Conservation (phyloP, 257 asterid genomes). For the Eustoma russellianum region DNA sequence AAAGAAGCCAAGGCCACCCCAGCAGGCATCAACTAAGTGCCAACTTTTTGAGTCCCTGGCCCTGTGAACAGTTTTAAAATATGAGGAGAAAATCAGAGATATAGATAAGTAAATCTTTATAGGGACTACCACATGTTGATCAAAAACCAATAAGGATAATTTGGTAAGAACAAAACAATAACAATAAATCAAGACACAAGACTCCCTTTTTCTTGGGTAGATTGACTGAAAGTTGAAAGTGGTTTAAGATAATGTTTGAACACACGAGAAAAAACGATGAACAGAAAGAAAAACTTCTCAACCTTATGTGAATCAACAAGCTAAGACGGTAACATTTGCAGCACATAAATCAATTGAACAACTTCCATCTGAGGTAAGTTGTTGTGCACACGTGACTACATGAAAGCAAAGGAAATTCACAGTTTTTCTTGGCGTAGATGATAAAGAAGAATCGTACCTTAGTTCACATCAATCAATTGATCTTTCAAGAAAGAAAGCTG, state of each 20-base stretch:
- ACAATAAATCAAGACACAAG: slow-evolving; percentile 9
- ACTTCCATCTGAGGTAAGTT: slow-evolving; percentile 18
- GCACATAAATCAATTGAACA: slow-evolving; percentile 8
- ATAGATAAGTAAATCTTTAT: neutral
- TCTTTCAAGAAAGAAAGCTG: neutral
- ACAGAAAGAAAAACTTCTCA: neutral
- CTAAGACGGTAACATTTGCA: neutral
- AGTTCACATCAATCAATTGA: neutral
- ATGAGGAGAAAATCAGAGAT: neutral
- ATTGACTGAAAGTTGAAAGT: slow-evolving; percentile 16
- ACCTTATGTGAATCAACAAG: slow-evolving; percentile 10
- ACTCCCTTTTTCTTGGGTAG: slow-evolving; percentile 15
- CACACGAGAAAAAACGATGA: slow-evolving; percentile 2
- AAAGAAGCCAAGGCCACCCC: neutral
- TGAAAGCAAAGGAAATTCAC: neutral
- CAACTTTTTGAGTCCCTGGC: neutral
- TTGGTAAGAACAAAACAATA: slow-evolving; percentile 8
- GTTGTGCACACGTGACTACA: slow-evolving; percentile 5
- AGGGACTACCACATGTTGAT: too few relatives aligned
- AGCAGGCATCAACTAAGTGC: neutral
- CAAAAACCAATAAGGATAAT: slow-evolving; percentile 5
- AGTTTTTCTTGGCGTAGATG: too few relatives aligned
- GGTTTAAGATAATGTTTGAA: too few relatives aligned
- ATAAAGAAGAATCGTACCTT: neutral
- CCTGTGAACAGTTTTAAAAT: neutral